Conservation (phyloP, 352 stramenopile species). For the Thraustochytrium sp. region DNA sequence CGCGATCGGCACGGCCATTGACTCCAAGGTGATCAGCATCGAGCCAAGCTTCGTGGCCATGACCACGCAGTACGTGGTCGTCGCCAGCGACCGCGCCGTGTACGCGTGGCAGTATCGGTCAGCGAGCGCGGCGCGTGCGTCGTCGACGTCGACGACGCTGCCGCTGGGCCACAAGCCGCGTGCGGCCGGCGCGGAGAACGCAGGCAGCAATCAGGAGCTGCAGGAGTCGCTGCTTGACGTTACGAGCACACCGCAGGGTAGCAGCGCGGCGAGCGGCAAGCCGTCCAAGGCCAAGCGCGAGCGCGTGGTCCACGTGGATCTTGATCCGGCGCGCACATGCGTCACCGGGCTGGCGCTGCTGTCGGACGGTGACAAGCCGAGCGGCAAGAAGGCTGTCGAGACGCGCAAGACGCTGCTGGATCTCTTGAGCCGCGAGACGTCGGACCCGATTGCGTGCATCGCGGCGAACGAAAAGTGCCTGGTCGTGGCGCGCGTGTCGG, state of each 20-base stretch:
- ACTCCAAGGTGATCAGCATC: constrained; percentile 74
- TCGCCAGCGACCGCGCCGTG: constrained; percentile 68
- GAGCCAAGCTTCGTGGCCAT: constrained; percentile 74
- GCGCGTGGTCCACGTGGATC: constrained; percentile 80
- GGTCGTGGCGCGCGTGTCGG: constrained; percentile 68
- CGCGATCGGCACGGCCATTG: constrained; percentile 55
- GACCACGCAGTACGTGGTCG: constrained; percentile 72
- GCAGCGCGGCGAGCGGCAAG: background rate
- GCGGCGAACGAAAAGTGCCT: constrained; percentile 73
- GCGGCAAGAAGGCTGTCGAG: constrained; percentile 37
- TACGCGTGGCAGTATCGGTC: constrained; percentile 89
- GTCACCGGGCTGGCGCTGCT: constrained; percentile 4
- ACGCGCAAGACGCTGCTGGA: constrained; percentile 31
- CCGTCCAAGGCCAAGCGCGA: constrained; percentile 60
- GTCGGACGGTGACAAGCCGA: background rate
- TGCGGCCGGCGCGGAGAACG: background rate
- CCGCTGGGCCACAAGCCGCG: no score
- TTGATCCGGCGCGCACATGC: constrained; percentile 59
- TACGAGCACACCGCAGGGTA: background rate
- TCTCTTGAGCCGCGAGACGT: constrained; percentile 29
- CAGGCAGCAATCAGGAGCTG: background rate
- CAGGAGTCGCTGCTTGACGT: constrained; percentile 20
- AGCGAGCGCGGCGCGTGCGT: constrained; percentile 57
- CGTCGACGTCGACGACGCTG: background rate
- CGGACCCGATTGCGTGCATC: constrained; percentile 72